Evolutionary conservation across 2,329 filamentous ascomycete species (phyloP), one percentile per base, ranked within the genome.

Genomic region (Colletotrichum sp.): DNA sequence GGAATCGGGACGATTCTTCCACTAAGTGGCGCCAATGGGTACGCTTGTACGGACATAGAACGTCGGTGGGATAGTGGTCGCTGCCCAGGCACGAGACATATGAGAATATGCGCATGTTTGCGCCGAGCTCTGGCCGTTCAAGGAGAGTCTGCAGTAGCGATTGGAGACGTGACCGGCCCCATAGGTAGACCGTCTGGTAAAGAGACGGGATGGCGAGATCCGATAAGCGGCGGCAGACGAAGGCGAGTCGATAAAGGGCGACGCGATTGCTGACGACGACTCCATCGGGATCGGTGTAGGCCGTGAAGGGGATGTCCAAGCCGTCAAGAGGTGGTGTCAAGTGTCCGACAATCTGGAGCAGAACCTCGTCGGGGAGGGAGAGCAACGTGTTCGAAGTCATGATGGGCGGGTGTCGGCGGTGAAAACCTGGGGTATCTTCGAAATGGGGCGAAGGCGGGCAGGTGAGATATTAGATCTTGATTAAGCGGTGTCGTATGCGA

Each of bases 231-330:
- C 67, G 75, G 55, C 71, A 76, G 30, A 76, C 71, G 5, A 76
- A 75, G 10, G 71, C 72, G 30, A 76, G 71, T n/a, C 66, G 75
- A 32, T 67, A 71, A 3, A 76, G 72, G 26, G 75, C 75, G 66
- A 71, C 75, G 8, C 75, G 71, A 9, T 76, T 75, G 1, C 65
- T 71, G 44, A 76, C 75, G 55, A 76, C 75, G 30, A 75, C 39
- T 26, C 75, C 75, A 71, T 76, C 75, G 6, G 75, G 75, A 9
- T 76, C 67, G 66, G 75, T 75, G 66, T 76, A 76, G 22, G 75
- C 75, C 3, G 68, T 65, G 18, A 76, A 75, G 2, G 75, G 75
- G 6, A 76, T 76, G 18, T 76, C 72, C n/a, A 76, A 67, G 18
- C 75, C 75, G 36, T 76, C 75, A 9, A 71, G 75, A 6, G 75